phyloP scores from a whole-genome alignment of 2,329 filamentous ascomycete species.

The Dendryphion nanum region DNA sequence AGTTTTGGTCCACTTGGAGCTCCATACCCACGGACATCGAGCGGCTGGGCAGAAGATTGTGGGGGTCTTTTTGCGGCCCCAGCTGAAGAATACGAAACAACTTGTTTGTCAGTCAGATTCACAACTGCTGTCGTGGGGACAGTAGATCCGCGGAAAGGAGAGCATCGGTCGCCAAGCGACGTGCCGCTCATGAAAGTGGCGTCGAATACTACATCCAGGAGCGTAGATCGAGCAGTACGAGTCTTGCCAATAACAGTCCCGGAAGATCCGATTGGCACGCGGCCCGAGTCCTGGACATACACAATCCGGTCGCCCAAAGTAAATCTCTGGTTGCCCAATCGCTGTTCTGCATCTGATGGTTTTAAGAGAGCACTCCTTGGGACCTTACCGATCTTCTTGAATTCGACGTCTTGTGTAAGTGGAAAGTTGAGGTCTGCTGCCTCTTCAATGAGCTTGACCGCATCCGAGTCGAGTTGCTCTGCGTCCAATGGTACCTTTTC shows the following conservation, averaged over 20 bases:
- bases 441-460: conserved; percentile 76
- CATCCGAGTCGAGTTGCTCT: conserved; percentile 89
- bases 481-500: conserved; percentile 95
- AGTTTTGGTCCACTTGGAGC: conserved; percentile 60
- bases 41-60: conserved; percentile 45
- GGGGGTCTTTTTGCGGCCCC: conserved; percentile 54
- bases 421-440: conserved; percentile 60
- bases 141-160: conserved; percentile 90
- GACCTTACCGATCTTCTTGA: conserved; percentile 74
- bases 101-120: conserved; percentile 80
- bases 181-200: conserved; percentile 96
- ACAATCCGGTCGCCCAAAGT: conserved; percentile 84
- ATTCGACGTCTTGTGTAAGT: conserved; percentile 42
- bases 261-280: conserved; percentile 86
- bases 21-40: conserved; percentile 57
- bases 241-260: conserved; percentile 96
- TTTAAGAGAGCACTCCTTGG: conserved; percentile 86
- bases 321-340: conserved; percentile 82
- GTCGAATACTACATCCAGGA: conserved; percentile 93
- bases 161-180: conserved; percentile 83
- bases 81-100: conserved; percentile 66
- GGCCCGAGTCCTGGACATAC: conserved; percentile 88
- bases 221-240: conserved; percentile 74
- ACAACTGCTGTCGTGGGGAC: conserved; percentile 85
- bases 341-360: conserved; percentile 92